Evolutionary conservation across 805 yeast genomes (phyloP), one percentile per base, ranked within the genome.

Genomic region (Myxozyma udenii): DNA sequence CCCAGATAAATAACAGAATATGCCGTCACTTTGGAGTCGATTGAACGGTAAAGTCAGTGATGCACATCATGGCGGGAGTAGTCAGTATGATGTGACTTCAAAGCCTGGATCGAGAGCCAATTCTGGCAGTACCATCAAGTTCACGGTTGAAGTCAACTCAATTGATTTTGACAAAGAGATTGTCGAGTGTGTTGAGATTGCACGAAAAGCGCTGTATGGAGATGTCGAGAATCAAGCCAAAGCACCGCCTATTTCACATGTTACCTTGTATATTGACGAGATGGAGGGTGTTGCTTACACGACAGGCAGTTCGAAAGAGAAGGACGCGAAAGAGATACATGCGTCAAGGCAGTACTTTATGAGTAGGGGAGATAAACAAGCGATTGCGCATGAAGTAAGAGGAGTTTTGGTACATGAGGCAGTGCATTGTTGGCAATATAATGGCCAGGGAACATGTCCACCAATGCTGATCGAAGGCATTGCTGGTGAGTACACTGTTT

Each of bases 241-340:
- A 18, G 9, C 39, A 1, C 38, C 37, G 16, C 21, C 30, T 9
- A 26, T 46, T 24, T 14, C 23, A 3, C 38, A 38, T 28, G 33
- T 28, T 14, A 28, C 12, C 9, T 28, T 28, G 14, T 28, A 9
- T 11, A 33, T 47, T 22, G 41, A 37, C 12, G 41, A 21, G 16
- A 40, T 47, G 45, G 50, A 40, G 11, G 50, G 50, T 11, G 50
- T 47, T 14, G 50, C 50, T 11, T 35, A 47, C 22, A 41, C 50
- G 18, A 32, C 22, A n/a, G 50, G 46, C 2, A 18, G n/a, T 33
- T 16, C 22, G 11, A 14, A n/a, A 19, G 23, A 41, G 22, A 28
- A 28, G 12, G 9, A 9, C 9, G 14, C 9, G 33, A 47, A 47
- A 18, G 46, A 47, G 36, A 30, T 47, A 7, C 50, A 41, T 24